Conservation (phyloP, 768 basidiomycete species). For the Trametes gibbosa region DNA sequence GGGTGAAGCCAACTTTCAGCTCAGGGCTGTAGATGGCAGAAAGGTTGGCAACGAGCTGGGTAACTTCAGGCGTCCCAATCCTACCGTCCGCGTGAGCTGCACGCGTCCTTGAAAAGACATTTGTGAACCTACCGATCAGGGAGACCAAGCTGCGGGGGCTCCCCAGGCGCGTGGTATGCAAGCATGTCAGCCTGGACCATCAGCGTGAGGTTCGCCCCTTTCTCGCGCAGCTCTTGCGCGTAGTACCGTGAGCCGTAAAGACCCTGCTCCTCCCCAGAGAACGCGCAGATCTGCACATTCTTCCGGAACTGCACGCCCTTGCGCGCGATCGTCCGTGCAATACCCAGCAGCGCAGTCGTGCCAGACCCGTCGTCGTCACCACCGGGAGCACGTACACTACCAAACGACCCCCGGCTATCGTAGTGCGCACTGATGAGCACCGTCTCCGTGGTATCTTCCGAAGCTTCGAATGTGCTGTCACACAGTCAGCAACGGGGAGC, state of each 20-base stretch:
- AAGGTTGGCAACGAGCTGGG: conserved; percentile 71
- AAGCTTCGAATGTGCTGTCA: conserved; percentile 54
- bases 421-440: conserved; percentile 86
- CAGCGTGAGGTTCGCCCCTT: conserved; percentile 67
- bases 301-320: conserved; percentile 67
- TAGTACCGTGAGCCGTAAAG: conserved; percentile 76
- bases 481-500: conserved; percentile 44
- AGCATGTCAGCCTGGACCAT: conserved; percentile 95
- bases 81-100: conserved; percentile 34
- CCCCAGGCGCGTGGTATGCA: conserved; percentile 74
- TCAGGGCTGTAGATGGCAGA: conserved; percentile 82
- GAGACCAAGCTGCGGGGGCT: conserved; percentile 82
- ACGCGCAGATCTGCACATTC: conserved; percentile 78
- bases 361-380: conserved; percentile 66
- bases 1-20: conserved; percentile 63
- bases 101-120: neutral
- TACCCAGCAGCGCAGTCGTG: conserved; percentile 68
- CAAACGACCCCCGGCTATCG: conserved; percentile 89
- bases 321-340: conserved; percentile 71
- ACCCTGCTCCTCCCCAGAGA: conserved; percentile 93
- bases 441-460: conserved; percentile 55
- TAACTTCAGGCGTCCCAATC: conserved; percentile 75
- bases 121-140: conserved; percentile 52
- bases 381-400: conserved; percentile 63
- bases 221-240: conserved; percentile 64